These are phyloP conservation scores for Acacia confusa DNA, from an alignment of 306 rosid genomes.

Conservation along the genomic window DNA sequence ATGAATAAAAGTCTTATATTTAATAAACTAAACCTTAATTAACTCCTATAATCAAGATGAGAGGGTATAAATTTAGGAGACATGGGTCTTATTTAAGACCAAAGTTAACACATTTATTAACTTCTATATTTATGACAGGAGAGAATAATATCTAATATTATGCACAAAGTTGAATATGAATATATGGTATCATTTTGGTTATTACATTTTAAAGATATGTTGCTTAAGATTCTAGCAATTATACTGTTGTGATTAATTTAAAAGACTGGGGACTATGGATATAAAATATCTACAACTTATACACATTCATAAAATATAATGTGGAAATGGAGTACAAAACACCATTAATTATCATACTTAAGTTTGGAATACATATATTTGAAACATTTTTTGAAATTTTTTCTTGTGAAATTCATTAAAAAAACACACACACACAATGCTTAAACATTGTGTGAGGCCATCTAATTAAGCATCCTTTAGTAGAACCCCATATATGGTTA, in stretches of 20 bases:
- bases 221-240: not conserved
- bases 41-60: too few species aligned
- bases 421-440: too few species aligned
- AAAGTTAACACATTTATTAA: too few species aligned
- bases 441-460: not conserved
- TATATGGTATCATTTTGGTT: not conserved
- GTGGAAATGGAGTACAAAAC: not conserved
- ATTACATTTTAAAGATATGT: not conserved
- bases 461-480: not conserved
- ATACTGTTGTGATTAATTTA: too few species aligned
- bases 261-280: not conserved
- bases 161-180: not conserved
- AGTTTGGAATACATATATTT: not conserved
- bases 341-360: not conserved
- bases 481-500: not conserved
- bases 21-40: too few species aligned
- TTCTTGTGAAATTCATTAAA: not conserved
- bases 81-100: too few species aligned
- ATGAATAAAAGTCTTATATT: too few species aligned
- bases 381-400: not conserved
- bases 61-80: too few species aligned
- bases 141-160: too few species aligned
- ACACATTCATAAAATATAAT: not conserved
- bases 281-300: not conserved
- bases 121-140: too few species aligned